Evolutionary conservation across 2,329 filamentous ascomycete species (phyloP), one percentile per base, ranked within the genome.

Genomic region (Fusarium circinatum): DNA sequence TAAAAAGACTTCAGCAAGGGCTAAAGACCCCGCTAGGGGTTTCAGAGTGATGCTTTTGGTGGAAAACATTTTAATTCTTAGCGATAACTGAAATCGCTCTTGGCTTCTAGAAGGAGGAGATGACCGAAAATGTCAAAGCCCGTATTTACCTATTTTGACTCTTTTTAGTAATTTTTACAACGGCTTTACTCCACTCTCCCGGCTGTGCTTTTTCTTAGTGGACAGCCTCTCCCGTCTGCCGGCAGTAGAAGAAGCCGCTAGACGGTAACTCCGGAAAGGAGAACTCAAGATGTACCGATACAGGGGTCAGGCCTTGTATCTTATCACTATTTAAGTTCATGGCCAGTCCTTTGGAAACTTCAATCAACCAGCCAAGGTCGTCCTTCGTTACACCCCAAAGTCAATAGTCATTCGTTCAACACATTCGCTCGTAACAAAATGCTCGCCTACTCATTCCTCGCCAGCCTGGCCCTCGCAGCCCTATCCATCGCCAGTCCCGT

Each of bases 361-460:
- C 11, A 28, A 1, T 28, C 26, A 15, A 22, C 15, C 18, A n/a
- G 8, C 22, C 26, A 30, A 41, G 12, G 3, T 34, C 4, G 1
- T n/a, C 32, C 24, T 30, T 59, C 14, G 6, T 57, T 41, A 14
- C 6, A 3, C 32, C 3, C 32, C 14, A 14, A 34, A 34, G 3
- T 3, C 13, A n/a, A 22, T 13, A 24, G 49, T 51, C 44, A 41
- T 22, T 70, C 66, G 34, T 42, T 70, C n/a, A 41, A 51, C 6
- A 65, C 41, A 58, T 1, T 70, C 65, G 22, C 45, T 57, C 17
- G n/a, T 7, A 8, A 13, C 26, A 62, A 20, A 36, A 70, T 70
- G 67, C 65, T 70, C 3, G 9, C n/a, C 17, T 39, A 42, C 17
- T 44, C 45, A 17, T 47, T 70, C 18, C 20, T 70, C 17, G 30